These are phyloP conservation scores for Passalora sequoiae DNA, from an alignment of 2,329 filamentous ascomycete genomes.

Conservation along the genomic window DNA sequence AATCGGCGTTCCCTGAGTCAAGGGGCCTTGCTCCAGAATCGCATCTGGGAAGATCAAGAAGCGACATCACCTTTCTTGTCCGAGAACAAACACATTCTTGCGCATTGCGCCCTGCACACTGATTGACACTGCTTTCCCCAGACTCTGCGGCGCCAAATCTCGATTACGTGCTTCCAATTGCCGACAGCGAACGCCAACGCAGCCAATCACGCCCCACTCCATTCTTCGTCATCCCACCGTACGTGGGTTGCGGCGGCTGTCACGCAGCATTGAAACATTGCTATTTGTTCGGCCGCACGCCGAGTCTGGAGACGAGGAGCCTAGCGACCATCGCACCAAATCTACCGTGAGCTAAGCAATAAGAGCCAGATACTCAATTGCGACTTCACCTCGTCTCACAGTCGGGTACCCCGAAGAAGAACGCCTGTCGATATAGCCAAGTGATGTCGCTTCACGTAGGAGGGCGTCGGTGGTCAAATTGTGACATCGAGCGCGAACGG, in stretches of 20 bases:
- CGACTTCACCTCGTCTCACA: constrained; percentile 6
- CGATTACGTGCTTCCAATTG: background rate
- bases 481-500: too few relatives aligned
- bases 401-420: too few relatives aligned
- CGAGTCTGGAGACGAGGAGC: background rate
- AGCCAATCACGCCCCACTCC: background rate
- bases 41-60: background rate
- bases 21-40: background rate
- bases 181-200: background rate
- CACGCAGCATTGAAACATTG: background rate
- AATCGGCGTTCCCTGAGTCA: background rate
- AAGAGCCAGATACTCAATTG: background rate
- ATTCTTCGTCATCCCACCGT: background rate
- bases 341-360: background rate
- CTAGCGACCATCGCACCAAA: background rate
- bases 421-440: too few relatives aligned
- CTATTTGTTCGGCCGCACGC: background rate
- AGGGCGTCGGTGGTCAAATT: too few relatives aligned
- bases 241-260: background rate
- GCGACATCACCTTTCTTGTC: background rate
- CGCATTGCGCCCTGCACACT: too few relatives aligned
- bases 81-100: background rate
- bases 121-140: background rate
- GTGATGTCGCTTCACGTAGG: too few relatives aligned
- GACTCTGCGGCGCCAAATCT: background rate